Base-by-base conservation (phyloP, 176 grass and related monocot genomes). In the Cocos nucifera region DNA sequence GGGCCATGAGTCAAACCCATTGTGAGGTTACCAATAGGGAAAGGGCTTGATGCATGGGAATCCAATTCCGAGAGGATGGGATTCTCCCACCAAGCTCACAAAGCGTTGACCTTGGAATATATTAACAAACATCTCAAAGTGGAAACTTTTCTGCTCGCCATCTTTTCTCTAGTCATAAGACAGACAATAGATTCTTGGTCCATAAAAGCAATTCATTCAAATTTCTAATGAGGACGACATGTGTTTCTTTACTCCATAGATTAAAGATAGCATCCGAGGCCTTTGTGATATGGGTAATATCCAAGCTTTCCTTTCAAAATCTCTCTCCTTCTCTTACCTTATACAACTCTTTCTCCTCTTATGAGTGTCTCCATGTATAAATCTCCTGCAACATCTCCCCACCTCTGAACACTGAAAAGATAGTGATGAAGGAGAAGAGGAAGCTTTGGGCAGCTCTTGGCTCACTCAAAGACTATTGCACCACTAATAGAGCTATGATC, bases 81-180 rank as follows among this genome's bases (percentile, higher is more conserved):
- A 92, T 98, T 88, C 93, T 67, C 52, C 84, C 92, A 90, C 86
- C 87, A 59, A 68, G 66, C 61, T 59, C 80, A 73, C 69, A 55
- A 64, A 76, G 84, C 35, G 89, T 95, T 95, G 85, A 95, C 84
- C 85, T 90, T 67, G 63, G 70, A 92, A 92, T 92, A 89, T 75
- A 63, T 35, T 83, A 66, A 54, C 28, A 57, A 57, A 49, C 28
- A 56, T 15, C 50, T 52, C 26, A 51, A 57, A 50, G 61, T 75
- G 72, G 19, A 64, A 49, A 9, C 29, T 63, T 60, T 84, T 30
- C 55, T 56, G 21, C 63, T 55, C 21, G 53, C 29, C n/a, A 61
- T 49, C 57, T 77, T 78, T 65, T 72, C 60, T 22, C 80, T 64
- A 66, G 88, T 87, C 77, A 84, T 84, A 86, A 65, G 61, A 63